A percentile compares a stretch with the other conserved stretches of the same genome.
Conservation (phyloP, 345 rosid genomes). For the Eucalyptus leucophloia region DNA sequence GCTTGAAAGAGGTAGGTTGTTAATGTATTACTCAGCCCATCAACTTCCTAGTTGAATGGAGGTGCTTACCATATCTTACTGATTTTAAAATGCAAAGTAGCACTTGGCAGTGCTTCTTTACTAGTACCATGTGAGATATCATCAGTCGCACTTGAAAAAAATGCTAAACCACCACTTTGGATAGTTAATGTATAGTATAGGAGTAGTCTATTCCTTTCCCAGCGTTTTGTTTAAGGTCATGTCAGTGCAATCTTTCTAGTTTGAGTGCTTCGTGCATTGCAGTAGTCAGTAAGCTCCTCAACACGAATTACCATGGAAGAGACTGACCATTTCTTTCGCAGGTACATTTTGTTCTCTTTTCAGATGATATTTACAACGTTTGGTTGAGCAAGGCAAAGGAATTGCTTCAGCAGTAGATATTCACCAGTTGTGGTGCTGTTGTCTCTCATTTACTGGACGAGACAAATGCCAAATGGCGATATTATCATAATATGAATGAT, state of each 20-base stretch:
- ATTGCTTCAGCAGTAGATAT: slow-evolving; percentile 10
- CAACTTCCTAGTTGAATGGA: background rate
- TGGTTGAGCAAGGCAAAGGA: slow-evolving; percentile 74
- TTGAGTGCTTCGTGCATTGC: background rate
- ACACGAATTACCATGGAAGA: background rate
- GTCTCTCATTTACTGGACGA: background rate
- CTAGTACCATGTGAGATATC: background rate
- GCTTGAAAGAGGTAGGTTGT: slow-evolving; percentile 62
- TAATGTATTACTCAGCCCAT: background rate
- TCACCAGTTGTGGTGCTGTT: background rate
- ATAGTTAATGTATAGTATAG: background rate
- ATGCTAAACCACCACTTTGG: background rate
- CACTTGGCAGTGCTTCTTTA: background rate
- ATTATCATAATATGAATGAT: background rate
- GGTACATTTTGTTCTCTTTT: slow-evolving; percentile 77
- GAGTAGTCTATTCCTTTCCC: background rate
- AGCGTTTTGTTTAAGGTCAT: background rate
- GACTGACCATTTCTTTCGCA: slow-evolving; percentile 1
- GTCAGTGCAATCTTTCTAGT: background rate
- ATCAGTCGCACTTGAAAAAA: background rate
- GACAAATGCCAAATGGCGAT: background rate
- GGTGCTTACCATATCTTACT: background rate
- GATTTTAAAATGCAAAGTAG: background rate
- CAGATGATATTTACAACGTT: slow-evolving; percentile 33
- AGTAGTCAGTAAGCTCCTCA: background rate